Base-by-base conservation (phyloP, 2,329 filamentous ascomycete genomes). In the Neofusicoccum laricinum region DNA sequence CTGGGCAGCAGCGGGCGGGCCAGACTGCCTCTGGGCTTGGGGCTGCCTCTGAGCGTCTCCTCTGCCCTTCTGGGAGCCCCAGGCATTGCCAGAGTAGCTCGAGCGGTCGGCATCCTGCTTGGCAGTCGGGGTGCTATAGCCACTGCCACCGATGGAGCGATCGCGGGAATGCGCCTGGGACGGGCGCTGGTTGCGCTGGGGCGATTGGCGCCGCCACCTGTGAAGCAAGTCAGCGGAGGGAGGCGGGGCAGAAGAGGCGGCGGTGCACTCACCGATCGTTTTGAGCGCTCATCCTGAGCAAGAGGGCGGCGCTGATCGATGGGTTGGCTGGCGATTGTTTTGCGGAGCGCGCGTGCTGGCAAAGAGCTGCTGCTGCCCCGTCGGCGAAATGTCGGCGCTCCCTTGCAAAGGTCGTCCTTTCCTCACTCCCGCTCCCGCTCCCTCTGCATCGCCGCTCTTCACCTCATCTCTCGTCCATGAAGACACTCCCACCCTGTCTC, bases 121-220 rank as follows among this genome's bases (percentile, higher is more conserved):
- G 66, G 71, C 71, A 61, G 69, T 71, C 64, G 74, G 73, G 19
- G 73, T 74, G 68, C 70, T 75, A 30, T 73, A 67, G 67, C 72
- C 73, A 57, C 63, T 61, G 21, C 53, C 46, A 17, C 63, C 63
- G 10, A 72, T 71, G 63, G 67, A 67, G 65, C 68, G 69, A 53
- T 72, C 69, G 63, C 63, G 53, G 19, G 63, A 59, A 61, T 71
- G 70, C 61, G 64, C 45, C 32, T 53, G 50, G 19, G 45, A 43
- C 41, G 41, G 49, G 19, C 64, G 59, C 48, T 58, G 50, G 59
- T 53, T 66, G 63, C 70, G 72, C 64, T 66, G 68, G 45, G 63
- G 55, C 53, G 63, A 64, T 61, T 64, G 63, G 45, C 63, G 63
- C 63, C 63, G 53, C 63, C 63, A 64, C 41, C 63, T 64, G 36